These are phyloP conservation scores for Spirogloea muscicola DNA, from an alignment of 139 green algal genomes.

Conservation along the genomic window DNA sequence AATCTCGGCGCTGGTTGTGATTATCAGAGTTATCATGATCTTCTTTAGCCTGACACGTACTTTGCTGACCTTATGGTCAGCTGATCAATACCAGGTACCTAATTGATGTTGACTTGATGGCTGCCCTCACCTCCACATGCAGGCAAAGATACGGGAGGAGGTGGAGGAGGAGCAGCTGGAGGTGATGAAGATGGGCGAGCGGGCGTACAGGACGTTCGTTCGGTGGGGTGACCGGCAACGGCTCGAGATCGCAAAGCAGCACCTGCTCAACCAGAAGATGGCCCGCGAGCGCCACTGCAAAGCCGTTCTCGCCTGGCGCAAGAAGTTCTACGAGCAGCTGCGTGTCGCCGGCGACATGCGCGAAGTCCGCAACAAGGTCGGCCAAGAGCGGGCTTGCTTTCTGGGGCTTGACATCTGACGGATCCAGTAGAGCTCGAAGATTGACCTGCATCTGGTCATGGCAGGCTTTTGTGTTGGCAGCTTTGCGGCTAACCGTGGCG, in stretches of 20 bases:
- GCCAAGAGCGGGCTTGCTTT: too few relatives aligned
- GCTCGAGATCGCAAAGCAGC: conserved; percentile 25
- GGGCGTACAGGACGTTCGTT: conserved; percentile 68
- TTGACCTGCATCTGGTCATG: too few relatives aligned
- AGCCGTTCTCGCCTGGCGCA: conserved; percentile 6
- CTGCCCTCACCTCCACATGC: neutral
- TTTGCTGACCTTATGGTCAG: too few relatives aligned
- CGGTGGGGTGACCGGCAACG: conserved; percentile 31
- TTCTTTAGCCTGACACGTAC: too few relatives aligned
- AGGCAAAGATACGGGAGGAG: conserved; percentile 18
- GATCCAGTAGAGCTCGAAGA: too few relatives aligned
- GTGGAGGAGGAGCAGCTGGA: conserved; percentile 45
- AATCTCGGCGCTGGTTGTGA: too few relatives aligned
- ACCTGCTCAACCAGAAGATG: neutral
- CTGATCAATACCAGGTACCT: too few relatives aligned
- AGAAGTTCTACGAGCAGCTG: conserved; percentile 18
- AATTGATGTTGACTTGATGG: too few relatives aligned
- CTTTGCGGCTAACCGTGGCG: too few relatives aligned
- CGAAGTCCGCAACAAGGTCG: conserved; percentile 22
- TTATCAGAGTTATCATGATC: too few relatives aligned
- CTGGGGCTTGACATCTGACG: too few relatives aligned
- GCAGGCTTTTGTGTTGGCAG: too few relatives aligned
- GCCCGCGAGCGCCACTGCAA: conserved; percentile 25
- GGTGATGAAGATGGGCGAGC: conserved; percentile 68
- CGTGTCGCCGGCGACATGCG: conserved; percentile 13